phyloP scores from a whole-genome alignment of 176 grass and related monocot genomes.

The Oryza meyeriana region DNA sequence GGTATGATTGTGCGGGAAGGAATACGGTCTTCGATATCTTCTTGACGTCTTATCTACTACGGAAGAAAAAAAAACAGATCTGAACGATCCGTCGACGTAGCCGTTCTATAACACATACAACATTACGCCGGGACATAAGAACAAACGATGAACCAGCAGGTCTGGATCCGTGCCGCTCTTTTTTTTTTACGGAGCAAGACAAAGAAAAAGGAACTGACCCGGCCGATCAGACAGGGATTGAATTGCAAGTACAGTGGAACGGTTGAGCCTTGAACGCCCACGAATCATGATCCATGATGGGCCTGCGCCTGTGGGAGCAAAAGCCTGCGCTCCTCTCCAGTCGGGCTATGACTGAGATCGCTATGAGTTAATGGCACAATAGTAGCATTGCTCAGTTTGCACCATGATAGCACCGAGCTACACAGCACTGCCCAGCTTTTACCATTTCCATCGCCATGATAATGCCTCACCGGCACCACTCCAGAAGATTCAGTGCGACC shows the following conservation, averaged over 20 bases:
- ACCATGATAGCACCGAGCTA: constrained; percentile 11
- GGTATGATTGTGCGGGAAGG: no score
- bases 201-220: background rate
- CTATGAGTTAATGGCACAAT: background rate
- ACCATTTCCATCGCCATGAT: background rate
- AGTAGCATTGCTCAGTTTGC: background rate
- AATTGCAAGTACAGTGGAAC: constrained; percentile 5
- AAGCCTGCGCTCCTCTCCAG: constrained; percentile 11
- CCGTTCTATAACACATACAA: no score
- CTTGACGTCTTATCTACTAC: no score
- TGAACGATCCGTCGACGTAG: no score
- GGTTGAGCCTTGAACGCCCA: background rate
- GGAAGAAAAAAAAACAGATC: no score
- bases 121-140: background rate
- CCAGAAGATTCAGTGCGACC: constrained; percentile 6
- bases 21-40: no score
- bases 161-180: background rate
- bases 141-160: background rate
- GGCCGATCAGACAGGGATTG: constrained; percentile 5
- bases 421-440: background rate
- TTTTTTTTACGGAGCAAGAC: background rate
- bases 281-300: constrained; percentile 43
- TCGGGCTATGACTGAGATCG: background rate
- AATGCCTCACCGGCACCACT: constrained; percentile 21
- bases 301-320: constrained; percentile 37